phyloP scores from a whole-genome alignment of 305 asterid genomes.

The Euphrasia arctica region DNA sequence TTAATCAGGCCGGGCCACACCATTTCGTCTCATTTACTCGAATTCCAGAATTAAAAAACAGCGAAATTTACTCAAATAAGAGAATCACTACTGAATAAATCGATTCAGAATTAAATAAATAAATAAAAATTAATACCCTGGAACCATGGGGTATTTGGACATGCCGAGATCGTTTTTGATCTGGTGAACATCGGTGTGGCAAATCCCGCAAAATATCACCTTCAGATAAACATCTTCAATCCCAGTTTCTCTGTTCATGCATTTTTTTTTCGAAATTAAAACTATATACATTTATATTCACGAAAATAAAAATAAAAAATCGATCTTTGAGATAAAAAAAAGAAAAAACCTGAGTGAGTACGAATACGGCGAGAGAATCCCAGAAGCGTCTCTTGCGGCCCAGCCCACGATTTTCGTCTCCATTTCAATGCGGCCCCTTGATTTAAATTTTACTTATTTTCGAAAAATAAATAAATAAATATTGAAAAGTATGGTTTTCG shows the following conservation, averaged over 20 bases:
- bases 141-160: constrained; percentile 98
- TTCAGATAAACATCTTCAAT: constrained; percentile 76
- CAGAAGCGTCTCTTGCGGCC: constrained; percentile 92
- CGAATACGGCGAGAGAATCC: constrained; percentile 71
- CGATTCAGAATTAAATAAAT: background rate
- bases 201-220: constrained; percentile 83
- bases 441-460: background rate
- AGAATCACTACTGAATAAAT: too few species aligned
- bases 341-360: constrained; percentile 65
- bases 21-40: too few species aligned
- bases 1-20: too few species aligned
- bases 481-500: too few species aligned
- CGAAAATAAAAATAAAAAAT: background rate
- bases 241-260: constrained; percentile 61
- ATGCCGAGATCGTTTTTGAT: constrained; percentile 87
- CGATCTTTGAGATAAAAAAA: background rate
- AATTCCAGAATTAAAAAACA: background rate
- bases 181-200: constrained; percentile 90
- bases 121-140: constrained; percentile 52
- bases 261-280: background rate
- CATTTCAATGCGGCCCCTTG: constrained; percentile 61
- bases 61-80: too few species aligned
- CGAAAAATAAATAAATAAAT: background rate
- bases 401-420: constrained; percentile 66
- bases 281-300: background rate